Percentiles rank a stretch among this genome's conserved stretches.
phyloP scores from a whole-genome alignment of 1,284 basidiomycete genomes.

The Apiotrichum akiyoshidainum region DNA sequence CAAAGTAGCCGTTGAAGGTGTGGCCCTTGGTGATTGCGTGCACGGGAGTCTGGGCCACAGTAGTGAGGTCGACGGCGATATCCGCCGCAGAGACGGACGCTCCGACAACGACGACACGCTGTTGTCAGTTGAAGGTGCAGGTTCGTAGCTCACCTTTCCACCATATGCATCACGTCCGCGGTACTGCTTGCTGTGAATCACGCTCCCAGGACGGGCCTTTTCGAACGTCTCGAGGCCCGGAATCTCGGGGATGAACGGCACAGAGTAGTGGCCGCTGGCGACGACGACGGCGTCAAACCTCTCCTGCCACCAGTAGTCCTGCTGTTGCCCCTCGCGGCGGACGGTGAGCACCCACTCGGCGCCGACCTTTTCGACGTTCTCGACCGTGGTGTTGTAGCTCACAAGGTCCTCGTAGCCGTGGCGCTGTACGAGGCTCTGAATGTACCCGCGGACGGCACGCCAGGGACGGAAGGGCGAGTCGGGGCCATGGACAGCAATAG shows the following conservation, averaged over 20 bases:
- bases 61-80: conserved; percentile 16
- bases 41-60: background rate
- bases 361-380: conserved; percentile 52
- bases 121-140: background rate
- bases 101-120: conserved; percentile 16
- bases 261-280: conserved; percentile 55
- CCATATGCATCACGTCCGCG: conserved; percentile 5
- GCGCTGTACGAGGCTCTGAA: conserved; percentile 42
- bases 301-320: conserved; percentile 31
- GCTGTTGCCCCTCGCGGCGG: conserved; percentile 52
- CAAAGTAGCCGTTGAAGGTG: conserved; percentile 14
- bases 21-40: conserved; percentile 9
- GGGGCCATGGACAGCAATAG: background rate
- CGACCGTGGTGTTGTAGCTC: conserved; percentile 56
- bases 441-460: conserved; percentile 17
- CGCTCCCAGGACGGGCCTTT: conserved; percentile 42
- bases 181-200: conserved; percentile 46
- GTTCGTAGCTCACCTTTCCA: background rate
- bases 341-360: conserved; percentile 29
- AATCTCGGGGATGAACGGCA: conserved; percentile 54
- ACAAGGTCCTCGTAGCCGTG: conserved; percentile 51
- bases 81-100: conserved; percentile 11
- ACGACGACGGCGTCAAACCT: conserved; percentile 56
- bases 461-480: conserved; percentile 14
- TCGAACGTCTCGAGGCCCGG: conserved; percentile 51